Percentiles rank a stretch among this genome's conserved stretches.
Evolutionary conservation across 1,139 yeast genomes (phyloP).

Genomic region (Petasospora fabianii): DNA sequence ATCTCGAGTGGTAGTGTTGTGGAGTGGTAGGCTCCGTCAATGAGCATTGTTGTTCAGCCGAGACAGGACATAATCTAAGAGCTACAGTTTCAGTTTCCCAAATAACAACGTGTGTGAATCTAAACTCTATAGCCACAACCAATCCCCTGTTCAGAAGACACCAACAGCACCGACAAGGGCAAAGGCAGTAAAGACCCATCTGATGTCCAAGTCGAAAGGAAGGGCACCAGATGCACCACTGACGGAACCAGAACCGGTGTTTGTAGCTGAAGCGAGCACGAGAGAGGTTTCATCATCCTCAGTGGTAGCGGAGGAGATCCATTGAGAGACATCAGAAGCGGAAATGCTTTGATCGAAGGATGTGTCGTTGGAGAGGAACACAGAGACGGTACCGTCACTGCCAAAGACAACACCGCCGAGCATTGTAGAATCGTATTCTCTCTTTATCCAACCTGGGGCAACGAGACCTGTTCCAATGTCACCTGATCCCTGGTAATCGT

Average conservation of each 20-base stretch:
- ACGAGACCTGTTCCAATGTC: slow-evolving; percentile 57
- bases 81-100: not conserved
- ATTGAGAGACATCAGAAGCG: slow-evolving; percentile 25
- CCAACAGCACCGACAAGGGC: slow-evolving; percentile 17
- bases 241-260: slow-evolving; percentile 25
- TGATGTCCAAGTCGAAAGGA: slow-evolving; percentile 19
- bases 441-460: slow-evolving; percentile 51
- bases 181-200: slow-evolving; percentile 18
- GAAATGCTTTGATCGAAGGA: slow-evolving; percentile 37
- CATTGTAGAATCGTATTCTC: slow-evolving; percentile 42
- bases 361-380: slow-evolving; percentile 57
- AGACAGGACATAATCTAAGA: not conserved
- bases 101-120: no score
- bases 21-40: no score
- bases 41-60: no score
- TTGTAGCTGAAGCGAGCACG: slow-evolving; percentile 24
- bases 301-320: slow-evolving; percentile 21
- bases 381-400: slow-evolving; percentile 54
- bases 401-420: slow-evolving; percentile 71
- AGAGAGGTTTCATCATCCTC: slow-evolving; percentile 18
- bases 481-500: slow-evolving; percentile 68
- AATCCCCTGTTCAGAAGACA: slow-evolving; percentile 2
- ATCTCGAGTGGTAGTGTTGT: no score
- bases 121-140: not conserved
- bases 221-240: slow-evolving; percentile 13